Conservation (phyloP, 805 yeast species). For the Schwanniomyces occidentalis region DNA sequence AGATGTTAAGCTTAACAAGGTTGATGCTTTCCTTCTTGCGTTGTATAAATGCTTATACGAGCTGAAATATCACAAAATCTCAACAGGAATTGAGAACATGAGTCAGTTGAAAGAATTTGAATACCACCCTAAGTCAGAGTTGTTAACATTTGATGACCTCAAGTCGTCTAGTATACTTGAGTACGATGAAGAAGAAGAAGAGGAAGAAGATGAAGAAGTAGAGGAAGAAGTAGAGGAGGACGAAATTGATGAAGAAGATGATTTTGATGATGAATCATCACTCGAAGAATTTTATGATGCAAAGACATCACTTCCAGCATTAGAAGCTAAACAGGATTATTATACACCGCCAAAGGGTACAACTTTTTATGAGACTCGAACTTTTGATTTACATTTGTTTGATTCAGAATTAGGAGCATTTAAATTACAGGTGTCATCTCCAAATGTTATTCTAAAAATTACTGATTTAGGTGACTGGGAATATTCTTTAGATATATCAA, state of each 20-base stretch:
- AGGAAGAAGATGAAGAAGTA: conserved; percentile 27
- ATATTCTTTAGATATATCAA: conserved; percentile 51
- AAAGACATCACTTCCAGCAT: neutral
- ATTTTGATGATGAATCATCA: conserved; percentile 13
- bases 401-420: conserved; percentile 54
- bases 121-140: conserved; percentile 25
- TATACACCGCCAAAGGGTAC: conserved; percentile 12
- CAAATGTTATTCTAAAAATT: conserved; percentile 32
- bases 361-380: conserved; percentile 16
- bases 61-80: conserved; percentile 61
- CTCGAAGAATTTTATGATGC: conserved; percentile 17
- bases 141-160: conserved; percentile 22
- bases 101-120: conserved; percentile 61
- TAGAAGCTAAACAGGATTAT: conserved; percentile 7
- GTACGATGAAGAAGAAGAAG: conserved; percentile 8
- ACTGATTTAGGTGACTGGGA: conserved; percentile 50
- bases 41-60: conserved; percentile 75
- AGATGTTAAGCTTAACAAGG: conserved; percentile 52
- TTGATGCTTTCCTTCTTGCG: conserved; percentile 60
- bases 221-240: conserved; percentile 22
- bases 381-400: conserved; percentile 54
- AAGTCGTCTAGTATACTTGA: conserved; percentile 12
- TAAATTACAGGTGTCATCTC: conserved; percentile 36
- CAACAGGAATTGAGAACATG: conserved; percentile 40
- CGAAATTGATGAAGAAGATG: conserved; percentile 24